Evolutionary conservation across 805 yeast genomes (phyloP).

Genomic region (Ogataea corticis): DNA sequence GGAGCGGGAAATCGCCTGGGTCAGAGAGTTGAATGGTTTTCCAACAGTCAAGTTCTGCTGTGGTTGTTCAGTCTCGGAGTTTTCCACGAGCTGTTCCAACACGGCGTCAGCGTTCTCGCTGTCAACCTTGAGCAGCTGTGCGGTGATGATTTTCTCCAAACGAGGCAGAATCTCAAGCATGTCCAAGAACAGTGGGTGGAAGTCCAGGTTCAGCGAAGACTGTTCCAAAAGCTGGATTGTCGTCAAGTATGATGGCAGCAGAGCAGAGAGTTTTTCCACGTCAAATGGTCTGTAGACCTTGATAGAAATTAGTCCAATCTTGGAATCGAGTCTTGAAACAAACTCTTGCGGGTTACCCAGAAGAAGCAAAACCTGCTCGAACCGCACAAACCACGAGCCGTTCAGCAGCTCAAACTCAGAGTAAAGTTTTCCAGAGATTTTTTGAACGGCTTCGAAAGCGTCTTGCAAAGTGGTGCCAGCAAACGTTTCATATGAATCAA

Average conservation of each 20-base stretch:
- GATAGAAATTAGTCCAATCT: conserved; percentile 52
- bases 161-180: conserved; percentile 59
- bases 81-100: conserved; percentile 49
- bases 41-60: conserved; percentile 67
- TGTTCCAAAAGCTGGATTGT: conserved; percentile 69
- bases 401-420: conserved; percentile 41
- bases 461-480: conserved; percentile 32
- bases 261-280: conserved; percentile 46
- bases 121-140: conserved; percentile 49
- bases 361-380: conserved; percentile 50
- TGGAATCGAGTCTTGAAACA: conserved; percentile 12
- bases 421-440: conserved; percentile 32
- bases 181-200: conserved; percentile 60
- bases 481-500: conserved; percentile 19
- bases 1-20: conserved; percentile 15
- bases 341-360: conserved; percentile 53
- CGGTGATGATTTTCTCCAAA: conserved; percentile 54
- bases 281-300: conserved; percentile 76
- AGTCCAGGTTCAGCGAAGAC: conserved; percentile 41
- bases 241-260: conserved; percentile 53
- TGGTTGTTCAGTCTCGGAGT: conserved; percentile 54
- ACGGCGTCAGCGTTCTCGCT: conserved; percentile 42
- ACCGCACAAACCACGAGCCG: conserved; percentile 26
- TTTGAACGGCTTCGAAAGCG: conserved; percentile 34
- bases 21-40: conserved; percentile 30